Evolutionary conservation across 495 filamentous ascomycete species (phyloP).

Genomic region (Jackrogersella multiformis): DNA sequence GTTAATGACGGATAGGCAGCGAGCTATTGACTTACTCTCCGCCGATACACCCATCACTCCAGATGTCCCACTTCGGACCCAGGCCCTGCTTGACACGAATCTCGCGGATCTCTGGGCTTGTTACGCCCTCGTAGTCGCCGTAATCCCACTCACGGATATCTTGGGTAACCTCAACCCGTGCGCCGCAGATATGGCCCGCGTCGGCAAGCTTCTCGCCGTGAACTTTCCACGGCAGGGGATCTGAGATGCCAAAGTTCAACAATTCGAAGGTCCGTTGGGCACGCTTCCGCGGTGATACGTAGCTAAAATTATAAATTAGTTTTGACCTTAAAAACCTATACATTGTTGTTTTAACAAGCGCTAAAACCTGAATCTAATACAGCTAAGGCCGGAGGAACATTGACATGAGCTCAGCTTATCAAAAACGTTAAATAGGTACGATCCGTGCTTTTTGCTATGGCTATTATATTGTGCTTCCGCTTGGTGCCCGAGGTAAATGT

Average conservation of each 20-base stretch:
- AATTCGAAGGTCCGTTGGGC: slow-evolving; percentile 90
- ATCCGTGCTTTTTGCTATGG: background rate
- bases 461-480: background rate
- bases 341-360: too few relatives aligned
- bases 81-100: slow-evolving; percentile 67
- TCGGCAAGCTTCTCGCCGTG: slow-evolving; percentile 49
- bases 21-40: slow-evolving; percentile 63
- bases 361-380: too few relatives aligned
- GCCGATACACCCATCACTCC: slow-evolving; percentile 79
- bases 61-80: slow-evolving; percentile 77
- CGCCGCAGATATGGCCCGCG: slow-evolving; percentile 50
- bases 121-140: slow-evolving; percentile 93
- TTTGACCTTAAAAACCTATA: too few relatives aligned
- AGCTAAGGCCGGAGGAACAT: slow-evolving; percentile 10
- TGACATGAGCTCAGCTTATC: background rate
- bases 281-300: slow-evolving; percentile 86
- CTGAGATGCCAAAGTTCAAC: slow-evolving; percentile 66
- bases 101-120: slow-evolving; percentile 72
- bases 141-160: slow-evolving; percentile 96
- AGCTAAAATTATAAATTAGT: too few relatives aligned
- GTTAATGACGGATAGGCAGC: background rate
- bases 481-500: background rate
- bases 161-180: slow-evolving; percentile 72
- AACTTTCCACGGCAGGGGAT: slow-evolving; percentile 56
- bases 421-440: background rate